phyloP scores from a whole-genome alignment of 1,284 basidiomycete species.

The Marasmius oreades region DNA sequence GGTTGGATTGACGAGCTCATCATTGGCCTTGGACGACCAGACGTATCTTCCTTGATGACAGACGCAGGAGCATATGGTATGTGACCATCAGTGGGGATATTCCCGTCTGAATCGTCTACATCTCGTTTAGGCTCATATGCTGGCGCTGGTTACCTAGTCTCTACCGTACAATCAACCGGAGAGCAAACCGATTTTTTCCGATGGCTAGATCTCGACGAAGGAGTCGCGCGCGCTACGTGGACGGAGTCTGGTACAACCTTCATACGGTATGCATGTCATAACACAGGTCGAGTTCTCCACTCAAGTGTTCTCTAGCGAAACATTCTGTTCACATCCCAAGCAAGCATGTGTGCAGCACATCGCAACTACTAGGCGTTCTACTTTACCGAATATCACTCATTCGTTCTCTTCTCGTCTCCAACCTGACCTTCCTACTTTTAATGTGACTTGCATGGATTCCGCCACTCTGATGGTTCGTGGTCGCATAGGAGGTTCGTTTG shows the following conservation, averaged over 20 bases:
- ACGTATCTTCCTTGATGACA: slow-evolving; percentile 49
- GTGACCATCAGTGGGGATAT: slow-evolving; percentile 10
- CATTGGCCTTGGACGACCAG: slow-evolving; percentile 37
- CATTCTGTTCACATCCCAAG: slow-evolving; percentile 66
- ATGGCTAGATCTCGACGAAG: slow-evolving; percentile 69
- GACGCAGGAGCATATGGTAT: slow-evolving; percentile 62
- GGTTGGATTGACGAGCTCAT: background rate
- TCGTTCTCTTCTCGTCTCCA: slow-evolving; percentile 48
- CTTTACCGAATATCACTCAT: slow-evolving; percentile 42
- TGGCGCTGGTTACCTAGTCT: slow-evolving; percentile 59
- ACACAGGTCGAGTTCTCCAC: background rate
- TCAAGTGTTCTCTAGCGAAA: slow-evolving; percentile 39
- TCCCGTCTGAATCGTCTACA: slow-evolving; percentile 5
- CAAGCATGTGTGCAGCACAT: slow-evolving; percentile 58
- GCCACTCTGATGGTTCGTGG: slow-evolving; percentile 56
- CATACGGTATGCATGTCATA: slow-evolving; percentile 37
- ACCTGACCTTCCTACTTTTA: slow-evolving; percentile 48
- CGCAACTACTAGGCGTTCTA: slow-evolving; percentile 27
- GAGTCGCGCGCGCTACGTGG: slow-evolving; percentile 56
- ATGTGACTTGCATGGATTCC: slow-evolving; percentile 56
- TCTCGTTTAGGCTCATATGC: slow-evolving; percentile 57
- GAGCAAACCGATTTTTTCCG: slow-evolving; percentile 48
- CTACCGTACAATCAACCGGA: slow-evolving; percentile 42
- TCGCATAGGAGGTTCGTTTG: slow-evolving; percentile 38
- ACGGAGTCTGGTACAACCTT: slow-evolving; percentile 43